Evolutionary conservation across 2,329 filamentous ascomycete genomes (phyloP).

Genomic region (Cladorrhinum sp.): DNA sequence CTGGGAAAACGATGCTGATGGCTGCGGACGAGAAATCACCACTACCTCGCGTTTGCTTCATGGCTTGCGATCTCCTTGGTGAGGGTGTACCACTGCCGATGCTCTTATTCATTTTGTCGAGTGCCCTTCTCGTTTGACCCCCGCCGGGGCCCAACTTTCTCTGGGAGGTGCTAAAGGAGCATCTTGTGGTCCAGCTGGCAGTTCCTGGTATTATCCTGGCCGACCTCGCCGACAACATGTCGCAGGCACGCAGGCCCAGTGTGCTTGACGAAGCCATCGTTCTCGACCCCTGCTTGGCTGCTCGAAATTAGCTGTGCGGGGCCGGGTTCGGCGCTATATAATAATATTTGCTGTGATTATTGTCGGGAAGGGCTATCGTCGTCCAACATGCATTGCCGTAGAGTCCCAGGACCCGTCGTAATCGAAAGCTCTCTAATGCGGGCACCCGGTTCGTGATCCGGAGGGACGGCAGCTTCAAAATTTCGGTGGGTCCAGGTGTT

Average conservation of each 20-base stretch:
- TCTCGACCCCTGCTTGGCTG: no score
- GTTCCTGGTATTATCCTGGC: constrained; percentile 9
- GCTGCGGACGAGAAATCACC: not conserved
- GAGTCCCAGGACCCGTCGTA: no score
- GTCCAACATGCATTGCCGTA: not conserved
- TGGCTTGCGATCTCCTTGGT: not conserved
- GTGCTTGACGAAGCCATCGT: constrained; percentile 19
- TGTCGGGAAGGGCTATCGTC: not conserved
- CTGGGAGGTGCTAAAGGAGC: constrained; percentile 13
- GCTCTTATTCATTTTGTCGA: not conserved
- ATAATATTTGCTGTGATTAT: not conserved
- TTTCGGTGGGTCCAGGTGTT: not conserved
- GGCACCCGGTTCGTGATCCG: not conserved
- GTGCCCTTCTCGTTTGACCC: not conserved
- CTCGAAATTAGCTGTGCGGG: no score
- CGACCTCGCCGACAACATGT: constrained; percentile 2
- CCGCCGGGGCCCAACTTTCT: not conserved
- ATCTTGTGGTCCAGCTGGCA: not conserved
- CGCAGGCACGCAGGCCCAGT: constrained; percentile 17
- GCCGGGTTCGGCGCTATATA: no score
- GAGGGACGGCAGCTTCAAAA: not conserved
- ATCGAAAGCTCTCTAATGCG: not conserved
- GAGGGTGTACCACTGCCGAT: not conserved
- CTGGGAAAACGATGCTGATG: constrained; percentile 19
- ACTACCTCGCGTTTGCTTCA: not conserved